phyloP scores from a whole-genome alignment of 768 basidiomycete species.

The Lactifluus echinatus region DNA sequence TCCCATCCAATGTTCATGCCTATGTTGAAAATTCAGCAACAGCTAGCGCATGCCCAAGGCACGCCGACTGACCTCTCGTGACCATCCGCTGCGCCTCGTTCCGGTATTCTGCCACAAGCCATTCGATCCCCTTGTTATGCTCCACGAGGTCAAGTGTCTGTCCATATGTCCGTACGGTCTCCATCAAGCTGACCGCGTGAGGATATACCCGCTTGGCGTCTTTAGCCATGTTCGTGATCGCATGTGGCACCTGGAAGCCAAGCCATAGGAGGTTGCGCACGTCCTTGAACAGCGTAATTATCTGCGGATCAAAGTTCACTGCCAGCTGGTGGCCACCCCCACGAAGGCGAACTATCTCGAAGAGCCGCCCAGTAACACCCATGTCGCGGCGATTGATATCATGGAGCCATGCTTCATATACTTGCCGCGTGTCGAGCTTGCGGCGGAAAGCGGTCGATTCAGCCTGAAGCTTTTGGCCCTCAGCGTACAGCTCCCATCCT shows the following conservation, averaged over 20 bases:
- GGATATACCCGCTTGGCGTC: conserved; percentile 98
- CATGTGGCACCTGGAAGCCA: conserved; percentile 91
- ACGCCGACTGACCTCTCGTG: conserved; percentile 54
- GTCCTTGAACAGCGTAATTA: conserved; percentile 98
- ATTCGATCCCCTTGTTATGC: conserved; percentile 83
- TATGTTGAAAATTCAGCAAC: conserved; percentile 25
- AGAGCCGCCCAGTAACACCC: conserved; percentile 84
- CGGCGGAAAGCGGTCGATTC: conserved; percentile 88
- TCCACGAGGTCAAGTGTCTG: conserved; percentile 92
- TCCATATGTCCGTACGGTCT: conserved; percentile 95
- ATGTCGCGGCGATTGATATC: conserved; percentile 92
- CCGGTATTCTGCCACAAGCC: conserved; percentile 90
- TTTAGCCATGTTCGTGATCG: conserved; percentile 93
- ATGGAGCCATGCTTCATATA: conserved; percentile 93
- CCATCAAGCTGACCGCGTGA: conserved; percentile 96
- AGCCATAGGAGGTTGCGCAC: conserved; percentile 94
- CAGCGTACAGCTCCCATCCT: conserved; percentile 99
- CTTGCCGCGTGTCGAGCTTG: conserved; percentile 89
- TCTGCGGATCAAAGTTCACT: conserved; percentile 97
- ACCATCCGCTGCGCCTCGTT: conserved; percentile 94
- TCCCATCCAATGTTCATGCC: conserved; percentile 98
- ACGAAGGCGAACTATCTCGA: conserved; percentile 76
- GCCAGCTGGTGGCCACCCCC: conserved; percentile 79
- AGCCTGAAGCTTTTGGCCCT: conserved; percentile 93
- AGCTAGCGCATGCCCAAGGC: neutral